phyloP scores from a whole-genome alignment of 495 filamentous ascomycete genomes.

The Melanomma pulvis-pyrius region DNA sequence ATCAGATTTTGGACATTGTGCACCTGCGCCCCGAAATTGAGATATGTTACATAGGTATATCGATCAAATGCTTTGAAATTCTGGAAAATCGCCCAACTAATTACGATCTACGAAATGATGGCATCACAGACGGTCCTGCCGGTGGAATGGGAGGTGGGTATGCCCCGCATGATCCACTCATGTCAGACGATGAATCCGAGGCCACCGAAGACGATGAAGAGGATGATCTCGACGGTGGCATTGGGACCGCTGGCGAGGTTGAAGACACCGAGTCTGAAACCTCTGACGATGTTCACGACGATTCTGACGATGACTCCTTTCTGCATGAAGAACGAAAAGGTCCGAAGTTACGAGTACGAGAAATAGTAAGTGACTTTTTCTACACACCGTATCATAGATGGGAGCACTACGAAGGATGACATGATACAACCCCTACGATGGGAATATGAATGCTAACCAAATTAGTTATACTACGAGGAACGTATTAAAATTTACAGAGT shows the following conservation, averaged over 20 bases:
- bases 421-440: too few relatives aligned
- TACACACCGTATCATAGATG: not conserved
- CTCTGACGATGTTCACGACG: conserved; percentile 53
- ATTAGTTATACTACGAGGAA: conserved; percentile 17
- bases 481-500: conserved; percentile 4
- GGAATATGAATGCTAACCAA: not conserved
- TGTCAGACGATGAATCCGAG: conserved; percentile 57
- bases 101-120: conserved; percentile 46
- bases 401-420: not conserved
- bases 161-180: conserved; percentile 37
- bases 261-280: conserved; percentile 47
- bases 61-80: conserved; percentile 85
- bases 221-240: conserved; percentile 44
- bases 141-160: conserved; percentile 22
- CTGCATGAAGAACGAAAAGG: conserved; percentile 49
- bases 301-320: conserved; percentile 51
- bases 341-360: conserved; percentile 65
- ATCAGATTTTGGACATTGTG: conserved; percentile 83
- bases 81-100: conserved; percentile 63
- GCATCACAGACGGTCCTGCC: conserved; percentile 33
- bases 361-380: conserved; percentile 15
- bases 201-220: conserved; percentile 53
- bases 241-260: conserved; percentile 45
- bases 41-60: conserved; percentile 81
- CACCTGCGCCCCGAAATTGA: conserved; percentile 83